Percentiles rank a stretch among this genome's conserved stretches.
Evolutionary conservation across 306 rosid genomes (phyloP).

Genomic region (Mimosa bimucronata): DNA sequence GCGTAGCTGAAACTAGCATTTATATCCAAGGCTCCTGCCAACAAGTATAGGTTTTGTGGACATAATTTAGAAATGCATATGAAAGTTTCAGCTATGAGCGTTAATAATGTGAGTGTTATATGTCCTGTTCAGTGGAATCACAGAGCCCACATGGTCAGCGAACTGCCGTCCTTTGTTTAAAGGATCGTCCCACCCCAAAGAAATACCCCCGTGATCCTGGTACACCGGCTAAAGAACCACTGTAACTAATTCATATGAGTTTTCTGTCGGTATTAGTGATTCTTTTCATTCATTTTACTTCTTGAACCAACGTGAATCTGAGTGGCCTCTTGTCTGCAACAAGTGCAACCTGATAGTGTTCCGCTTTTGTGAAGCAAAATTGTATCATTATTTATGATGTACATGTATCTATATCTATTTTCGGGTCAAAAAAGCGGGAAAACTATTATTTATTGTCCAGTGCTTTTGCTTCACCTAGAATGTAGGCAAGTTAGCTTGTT

Average conservation of each 20-base stretch:
- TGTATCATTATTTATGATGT: neutral
- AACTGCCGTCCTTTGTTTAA: constrained; percentile 70
- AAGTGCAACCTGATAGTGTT: constrained; percentile 7
- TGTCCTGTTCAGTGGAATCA: constrained; percentile 69
- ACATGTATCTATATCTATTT: neutral
- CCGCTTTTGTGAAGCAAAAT: neutral
- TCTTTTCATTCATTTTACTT: neutral
- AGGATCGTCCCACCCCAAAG: constrained; percentile 66
- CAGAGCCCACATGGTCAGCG: constrained; percentile 85
- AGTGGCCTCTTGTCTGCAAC: constrained; percentile 1
- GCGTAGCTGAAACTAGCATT: constrained; percentile 16
- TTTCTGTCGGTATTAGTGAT: constrained; percentile 31
- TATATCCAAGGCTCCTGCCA: neutral
- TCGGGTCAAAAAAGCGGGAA: neutral
- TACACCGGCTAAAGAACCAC: constrained; percentile 75
- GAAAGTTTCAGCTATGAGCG: neutral
- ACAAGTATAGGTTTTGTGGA: constrained; percentile 1
- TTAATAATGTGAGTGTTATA: neutral
- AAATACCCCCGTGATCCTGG: constrained; percentile 90
- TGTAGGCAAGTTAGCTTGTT: neutral
- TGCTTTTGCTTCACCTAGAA: constrained; percentile 5
- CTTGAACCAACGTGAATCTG: constrained; percentile 9
- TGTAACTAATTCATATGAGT: constrained; percentile 44
- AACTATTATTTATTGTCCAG: neutral
- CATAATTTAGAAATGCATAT: constrained; percentile 5